phyloP scores from a whole-genome alignment of 768 basidiomycete species.

The Lentinula raphanica region DNA sequence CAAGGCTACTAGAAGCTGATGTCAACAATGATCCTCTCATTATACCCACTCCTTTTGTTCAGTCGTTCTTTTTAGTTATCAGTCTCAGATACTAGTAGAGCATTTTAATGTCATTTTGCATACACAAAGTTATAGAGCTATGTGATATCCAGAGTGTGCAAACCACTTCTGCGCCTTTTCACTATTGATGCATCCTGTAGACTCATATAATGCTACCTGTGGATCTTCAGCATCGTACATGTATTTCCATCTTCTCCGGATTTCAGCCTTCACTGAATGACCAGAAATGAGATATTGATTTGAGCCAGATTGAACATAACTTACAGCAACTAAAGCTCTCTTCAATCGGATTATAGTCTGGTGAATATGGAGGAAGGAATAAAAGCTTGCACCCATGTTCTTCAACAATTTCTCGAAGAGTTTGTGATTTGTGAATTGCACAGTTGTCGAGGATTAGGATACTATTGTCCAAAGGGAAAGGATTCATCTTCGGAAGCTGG shows the following conservation, averaged over 20 bases:
- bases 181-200: constrained; percentile 18
- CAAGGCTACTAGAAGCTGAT: background rate
- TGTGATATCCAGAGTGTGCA: constrained; percentile 16
- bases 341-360: constrained; percentile 31
- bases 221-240: constrained; percentile 9
- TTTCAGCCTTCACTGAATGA: constrained; percentile 20
- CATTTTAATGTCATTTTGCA: background rate
- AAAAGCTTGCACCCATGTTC: constrained; percentile 18
- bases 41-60: background rate
- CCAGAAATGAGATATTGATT: no score
- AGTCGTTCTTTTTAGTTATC: background rate
- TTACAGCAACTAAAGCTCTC: constrained; percentile 24
- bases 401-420: constrained; percentile 19
- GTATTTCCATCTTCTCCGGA: constrained; percentile 14
- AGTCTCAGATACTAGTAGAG: no score
- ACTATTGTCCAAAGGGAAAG: constrained; percentile 18
- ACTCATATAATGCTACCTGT: constrained; percentile 16
- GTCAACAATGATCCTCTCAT: background rate
- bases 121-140: background rate
- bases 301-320: background rate
- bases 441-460: constrained; percentile 28
- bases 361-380: constrained; percentile 30
- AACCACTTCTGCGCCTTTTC: constrained; percentile 24
- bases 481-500: constrained; percentile 21
- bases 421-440: constrained; percentile 20